Base-by-base conservation (phyloP, 208 protist species). In the Trypanosoma avium region DNA sequence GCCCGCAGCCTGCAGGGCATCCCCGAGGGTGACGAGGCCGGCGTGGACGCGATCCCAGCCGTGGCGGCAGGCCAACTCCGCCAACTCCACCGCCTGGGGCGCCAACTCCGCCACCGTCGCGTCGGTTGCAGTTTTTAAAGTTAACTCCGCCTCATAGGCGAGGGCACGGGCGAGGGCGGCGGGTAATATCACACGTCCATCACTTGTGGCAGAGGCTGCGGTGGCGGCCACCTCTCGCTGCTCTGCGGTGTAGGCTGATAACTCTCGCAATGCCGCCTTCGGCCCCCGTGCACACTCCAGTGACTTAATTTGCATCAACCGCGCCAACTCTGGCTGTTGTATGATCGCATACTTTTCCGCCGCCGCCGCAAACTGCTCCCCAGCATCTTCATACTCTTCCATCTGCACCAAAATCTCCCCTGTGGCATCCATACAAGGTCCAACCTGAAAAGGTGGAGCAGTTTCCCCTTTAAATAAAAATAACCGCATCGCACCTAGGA, bases 391-490 rank as follows among this genome's bases (percentile, higher is more conserved):
- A 27, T 75, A 49, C 62, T 86, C 83, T 22, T 84, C 76, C 69
- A 96, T 82, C 64, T 88, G 80, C 33, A 90, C 61, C 26, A 84
- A 77, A 61, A 96, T 86, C 55, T 93, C 82, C 0, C 75, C 87
- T 6, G 90, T 82, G 17, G 88, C 81, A 60, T 96, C 90, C 48
- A 94, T 67, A 70, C 88, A 94, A 17, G 82, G 77, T 9, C 72
- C 90, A 21, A 94, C 65, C 67, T 93, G 83, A 62, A 96, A 96
- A 46, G 90, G 90, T 27, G 84, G 86, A 6, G 86, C 81, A n/a
- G 77, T 79, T 47, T 96, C 90, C 0, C 80, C 72, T 68, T 96
- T 96, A 69, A 93, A 96, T 40, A 85, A 82, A 64, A 96, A 94
- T 38, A 96, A 70, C 29, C 90, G 84, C 52, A 96, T 79, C 12